A percentile compares a stretch with the other conserved stretches of the same genome.
Conservation (phyloP, 129 eudicot genomes). For the Kitagawia praeruptora region DNA sequence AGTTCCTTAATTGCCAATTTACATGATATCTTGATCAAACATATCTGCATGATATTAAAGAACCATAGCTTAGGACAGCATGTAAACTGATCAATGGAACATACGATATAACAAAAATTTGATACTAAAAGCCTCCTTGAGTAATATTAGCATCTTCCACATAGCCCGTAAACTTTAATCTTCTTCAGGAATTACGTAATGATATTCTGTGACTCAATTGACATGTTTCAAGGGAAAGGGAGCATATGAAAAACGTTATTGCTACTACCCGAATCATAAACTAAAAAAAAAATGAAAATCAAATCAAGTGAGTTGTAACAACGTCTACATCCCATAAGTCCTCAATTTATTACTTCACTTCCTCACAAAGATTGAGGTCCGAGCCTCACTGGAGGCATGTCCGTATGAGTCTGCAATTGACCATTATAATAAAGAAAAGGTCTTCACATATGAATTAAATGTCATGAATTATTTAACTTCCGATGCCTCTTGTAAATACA, state of each 20-base stretch:
- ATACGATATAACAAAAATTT: background rate
- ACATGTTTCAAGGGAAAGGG: background rate
- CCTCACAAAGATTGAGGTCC: too few relatives aligned
- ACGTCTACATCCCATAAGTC: too few relatives aligned
- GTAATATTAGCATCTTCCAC: background rate
- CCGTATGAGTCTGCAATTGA: too few relatives aligned
- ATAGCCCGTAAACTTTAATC: background rate
- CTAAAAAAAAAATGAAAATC: too few relatives aligned
- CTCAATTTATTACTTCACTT: too few relatives aligned
- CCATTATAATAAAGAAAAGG: too few relatives aligned
- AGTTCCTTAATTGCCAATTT: slow-evolving; percentile 57
- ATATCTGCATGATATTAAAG: slow-evolving; percentile 38
- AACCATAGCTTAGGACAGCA: background rate
- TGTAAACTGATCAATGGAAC: background rate
- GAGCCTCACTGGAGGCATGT: too few relatives aligned
- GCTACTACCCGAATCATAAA: too few relatives aligned
- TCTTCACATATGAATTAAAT: too few relatives aligned
- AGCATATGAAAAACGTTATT: background rate
- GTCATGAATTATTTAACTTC: too few relatives aligned
- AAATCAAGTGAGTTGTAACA: too few relatives aligned
- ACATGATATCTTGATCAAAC: slow-evolving; percentile 41
- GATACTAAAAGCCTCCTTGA: background rate
- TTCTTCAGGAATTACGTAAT: background rate
- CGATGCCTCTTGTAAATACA: too few relatives aligned
- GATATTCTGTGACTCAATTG: background rate